Evolutionary conservation across 805 yeast genomes (phyloP).

Genomic region (Pichia kluyveri): DNA sequence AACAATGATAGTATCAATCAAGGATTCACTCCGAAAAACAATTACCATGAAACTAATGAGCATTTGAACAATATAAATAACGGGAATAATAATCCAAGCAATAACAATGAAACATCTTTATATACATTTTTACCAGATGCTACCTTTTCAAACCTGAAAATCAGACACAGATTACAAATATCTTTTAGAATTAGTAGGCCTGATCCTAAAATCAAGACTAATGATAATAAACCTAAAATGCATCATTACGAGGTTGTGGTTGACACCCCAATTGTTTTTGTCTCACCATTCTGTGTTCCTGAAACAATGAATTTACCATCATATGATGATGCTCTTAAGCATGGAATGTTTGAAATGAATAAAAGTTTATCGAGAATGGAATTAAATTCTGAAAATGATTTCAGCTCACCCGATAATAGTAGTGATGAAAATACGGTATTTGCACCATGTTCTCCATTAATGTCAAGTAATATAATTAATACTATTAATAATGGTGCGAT

Average conservation of each 20-base stretch:
- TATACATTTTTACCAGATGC: constrained; percentile 48
- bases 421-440: constrained; percentile 33
- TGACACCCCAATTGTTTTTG: constrained; percentile 60
- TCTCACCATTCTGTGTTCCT: constrained; percentile 32
- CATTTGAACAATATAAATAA: not conserved
- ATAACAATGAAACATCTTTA: not conserved
- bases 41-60: not conserved
- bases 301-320: constrained; percentile 32
- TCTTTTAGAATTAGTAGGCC: constrained; percentile 60
- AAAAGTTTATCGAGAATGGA: constrained; percentile 2
- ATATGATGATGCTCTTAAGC: constrained; percentile 25
- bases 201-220: constrained; percentile 31
- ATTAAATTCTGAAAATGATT: constrained; percentile 2
- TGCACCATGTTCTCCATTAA: constrained; percentile 37
- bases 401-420: not conserved
- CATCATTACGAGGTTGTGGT: constrained; percentile 77
- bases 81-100: not conserved
- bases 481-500: not conserved
- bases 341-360: constrained; percentile 12
- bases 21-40: not conserved
- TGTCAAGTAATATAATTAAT: constrained; percentile 17
- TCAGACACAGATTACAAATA: constrained; percentile 62
- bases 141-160: constrained; percentile 51
- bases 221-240: constrained; percentile 32
- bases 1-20: not conserved